Evolutionary conservation across 768 basidiomycete genomes (phyloP), one percentile per base, ranked within the genome.

Genomic region (Phaeotremella skinneri): DNA sequence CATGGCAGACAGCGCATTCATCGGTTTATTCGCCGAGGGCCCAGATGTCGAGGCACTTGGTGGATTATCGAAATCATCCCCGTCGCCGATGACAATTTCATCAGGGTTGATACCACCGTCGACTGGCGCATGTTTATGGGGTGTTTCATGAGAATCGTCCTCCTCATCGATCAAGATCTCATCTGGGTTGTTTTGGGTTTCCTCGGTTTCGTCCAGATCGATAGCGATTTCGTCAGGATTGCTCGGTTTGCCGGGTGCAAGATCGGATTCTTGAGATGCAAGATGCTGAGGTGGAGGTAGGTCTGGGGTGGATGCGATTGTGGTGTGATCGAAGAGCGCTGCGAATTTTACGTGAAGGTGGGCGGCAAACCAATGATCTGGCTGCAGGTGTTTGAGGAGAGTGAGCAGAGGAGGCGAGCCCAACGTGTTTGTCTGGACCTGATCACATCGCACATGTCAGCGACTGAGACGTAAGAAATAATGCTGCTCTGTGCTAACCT

Each of bases 351-450:
- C 85, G 70, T 97, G 94, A 50, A 97, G 69, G 77, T 97, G 94
- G 0, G 91, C 93, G 2, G 90, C 78, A 75, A 96, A 96, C 94
- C 93, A 98, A 84, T 90, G 87, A 47, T 81, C 68, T 0, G 93
- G 93, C 67, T 83, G 81, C 30, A 96, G 80, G 25, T 81, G 86
- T 30, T 79, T 80, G 23, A 98, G 78, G 0, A 97, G 80, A 13
- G 84, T 84, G 82, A 88, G 86, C 32, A 94, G 79, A 5, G 91
- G 92, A 16, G 89, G 91, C 0, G 90, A 93, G 25, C 93, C 94
- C 13, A 96, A 83, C 13, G 78, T 80, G 32, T 88, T 87, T 31
- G 78, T 79, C 20, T 80, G 73, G 59, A 92, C 81, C 76, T 78
- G 61, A 7, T 29, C 6, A 2, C 17, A 13, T 7, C 9, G 45